Evolutionary conservation across 768 basidiomycete species (phyloP).

Genomic region (Mycena galericulata): DNA sequence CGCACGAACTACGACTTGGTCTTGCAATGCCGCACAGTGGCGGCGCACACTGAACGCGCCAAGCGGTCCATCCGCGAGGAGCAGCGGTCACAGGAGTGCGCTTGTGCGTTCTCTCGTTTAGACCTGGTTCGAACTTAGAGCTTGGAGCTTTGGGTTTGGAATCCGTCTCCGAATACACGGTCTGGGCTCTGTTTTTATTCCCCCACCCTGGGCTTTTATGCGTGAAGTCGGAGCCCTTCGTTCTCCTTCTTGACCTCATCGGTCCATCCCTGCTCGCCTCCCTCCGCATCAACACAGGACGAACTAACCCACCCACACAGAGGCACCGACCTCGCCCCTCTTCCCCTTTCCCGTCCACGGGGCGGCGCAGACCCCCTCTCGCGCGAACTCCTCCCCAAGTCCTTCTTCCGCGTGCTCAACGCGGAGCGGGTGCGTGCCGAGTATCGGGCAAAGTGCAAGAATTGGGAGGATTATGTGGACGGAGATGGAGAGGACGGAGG

Average conservation of each 20-base stretch:
- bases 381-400: conserved; percentile 78
- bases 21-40: conserved; percentile 87
- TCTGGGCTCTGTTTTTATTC: no score
- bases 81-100: conserved; percentile 57
- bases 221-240: no score
- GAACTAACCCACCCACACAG: conserved; percentile 45
- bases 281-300: no score
- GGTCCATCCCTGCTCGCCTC: no score
- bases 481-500: conserved; percentile 37
- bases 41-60: no score
- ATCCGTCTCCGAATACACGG: neutral
- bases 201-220: no score
- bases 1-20: no score
- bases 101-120: conserved; percentile 5
- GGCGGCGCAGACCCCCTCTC: conserved; percentile 38
- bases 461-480: no score
- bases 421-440: conserved; percentile 69
- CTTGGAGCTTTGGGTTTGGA: neutral
- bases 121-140: neutral
- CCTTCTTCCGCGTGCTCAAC: conserved; percentile 72
- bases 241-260: no score
- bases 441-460: conserved; percentile 52
- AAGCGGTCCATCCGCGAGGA: conserved; percentile 63
- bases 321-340: conserved; percentile 65
- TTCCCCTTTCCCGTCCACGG: conserved; percentile 48